Conservation (phyloP, 108 stramenopile genomes). For the Parietichytrium sp. region DNA sequence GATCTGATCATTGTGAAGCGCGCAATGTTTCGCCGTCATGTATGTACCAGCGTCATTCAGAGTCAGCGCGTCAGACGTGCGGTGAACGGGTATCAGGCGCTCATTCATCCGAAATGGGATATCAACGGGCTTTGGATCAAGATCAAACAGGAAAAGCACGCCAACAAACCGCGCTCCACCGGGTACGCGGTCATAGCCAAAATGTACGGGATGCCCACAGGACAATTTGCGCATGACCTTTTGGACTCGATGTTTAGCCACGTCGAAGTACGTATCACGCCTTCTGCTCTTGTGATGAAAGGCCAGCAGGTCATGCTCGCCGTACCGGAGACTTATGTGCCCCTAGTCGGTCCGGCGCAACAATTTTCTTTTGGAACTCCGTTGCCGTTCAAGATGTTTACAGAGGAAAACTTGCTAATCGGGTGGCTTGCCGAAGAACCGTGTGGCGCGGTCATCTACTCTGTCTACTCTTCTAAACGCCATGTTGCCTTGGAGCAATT, state of each 20-base stretch:
- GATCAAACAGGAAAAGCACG: neutral
- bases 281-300: neutral
- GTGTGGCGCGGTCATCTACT: too few species aligned
- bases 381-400: neutral
- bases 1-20: conserved; percentile 22
- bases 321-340: neutral
- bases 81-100: neutral
- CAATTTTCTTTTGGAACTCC: neutral
- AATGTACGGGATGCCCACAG: neutral
- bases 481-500: too few species aligned
- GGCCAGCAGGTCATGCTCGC: conserved; percentile 25
- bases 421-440: conserved; percentile 12
- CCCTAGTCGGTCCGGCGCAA: neutral
- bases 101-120: neutral
- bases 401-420: neutral
- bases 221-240: neutral
- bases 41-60: neutral
- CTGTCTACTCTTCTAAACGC: too few species aligned
- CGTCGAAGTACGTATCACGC: neutral
- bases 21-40: neutral
- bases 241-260: neutral
- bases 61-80: neutral
- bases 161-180: too few species aligned
- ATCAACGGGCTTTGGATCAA: conserved; percentile 20
- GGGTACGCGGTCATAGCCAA: neutral